Evolutionary conservation across 441 rosid species (phyloP).

Genomic region (Pelargonium exstipulatum): DNA sequence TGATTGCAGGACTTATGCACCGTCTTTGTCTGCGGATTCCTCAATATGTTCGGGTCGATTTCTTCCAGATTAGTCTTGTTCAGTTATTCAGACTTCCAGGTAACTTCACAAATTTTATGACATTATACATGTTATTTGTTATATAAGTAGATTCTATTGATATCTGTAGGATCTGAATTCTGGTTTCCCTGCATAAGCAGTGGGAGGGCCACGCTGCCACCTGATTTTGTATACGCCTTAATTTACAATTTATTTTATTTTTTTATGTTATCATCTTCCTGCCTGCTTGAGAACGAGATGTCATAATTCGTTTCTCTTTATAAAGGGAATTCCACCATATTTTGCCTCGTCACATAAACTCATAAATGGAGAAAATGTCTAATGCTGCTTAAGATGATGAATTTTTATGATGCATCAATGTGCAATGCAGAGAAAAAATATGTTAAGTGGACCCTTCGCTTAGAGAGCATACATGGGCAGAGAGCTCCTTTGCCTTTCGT

Average conservation of each 20-base stretch:
- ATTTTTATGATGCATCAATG: background rate
- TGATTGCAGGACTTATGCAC: constrained; percentile 12
- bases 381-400: background rate
- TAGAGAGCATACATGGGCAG: constrained; percentile 6
- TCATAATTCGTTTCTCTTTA: too few relatives aligned
- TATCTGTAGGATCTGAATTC: background rate
- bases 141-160: background rate
- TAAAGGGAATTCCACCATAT: background rate
- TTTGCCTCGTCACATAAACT: background rate
- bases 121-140: background rate
- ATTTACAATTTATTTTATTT: too few relatives aligned
- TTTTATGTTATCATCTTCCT: too few relatives aligned
- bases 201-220: too few relatives aligned
- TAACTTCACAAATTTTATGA: background rate
- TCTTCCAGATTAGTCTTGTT: constrained; percentile 15
- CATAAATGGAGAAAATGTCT: background rate
- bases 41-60: constrained; percentile 15
- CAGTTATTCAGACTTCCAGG: constrained; percentile 11
- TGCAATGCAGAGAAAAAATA: constrained; percentile 15
- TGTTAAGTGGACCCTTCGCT: constrained; percentile 18
- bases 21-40: constrained; percentile 15
- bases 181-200: background rate
- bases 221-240: too few relatives aligned
- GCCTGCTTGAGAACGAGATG: too few relatives aligned
- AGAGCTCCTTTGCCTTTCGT: constrained; percentile 20